Conservation (phyloP, 2,329 filamentous ascomycete species). For the Sarocladium oryzae region DNA sequence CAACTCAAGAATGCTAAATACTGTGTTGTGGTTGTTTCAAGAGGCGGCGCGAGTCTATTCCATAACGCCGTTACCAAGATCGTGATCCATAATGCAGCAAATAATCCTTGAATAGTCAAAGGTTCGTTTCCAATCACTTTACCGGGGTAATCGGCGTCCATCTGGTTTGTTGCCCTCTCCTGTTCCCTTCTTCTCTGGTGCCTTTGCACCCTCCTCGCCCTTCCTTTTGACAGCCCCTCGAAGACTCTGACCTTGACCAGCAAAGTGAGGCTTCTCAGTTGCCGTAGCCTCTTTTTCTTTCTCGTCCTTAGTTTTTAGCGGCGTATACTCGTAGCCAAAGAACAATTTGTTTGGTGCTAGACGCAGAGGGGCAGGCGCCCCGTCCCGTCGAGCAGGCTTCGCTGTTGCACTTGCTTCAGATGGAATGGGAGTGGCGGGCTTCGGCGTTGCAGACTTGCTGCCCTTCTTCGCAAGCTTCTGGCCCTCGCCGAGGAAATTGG, state of each 20-base stretch:
- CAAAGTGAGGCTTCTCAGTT: conserved; percentile 67
- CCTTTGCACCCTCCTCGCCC: conserved; percentile 42
- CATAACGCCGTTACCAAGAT: not conserved
- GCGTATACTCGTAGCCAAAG: conserved; percentile 91
- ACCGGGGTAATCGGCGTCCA: conserved; percentile 24
- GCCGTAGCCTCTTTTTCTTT: conserved; percentile 58
- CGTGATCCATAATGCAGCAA: conserved; percentile 12
- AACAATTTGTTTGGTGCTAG: conserved; percentile 87
- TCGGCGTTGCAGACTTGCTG: conserved; percentile 60
- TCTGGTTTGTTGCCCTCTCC: conserved; percentile 38
- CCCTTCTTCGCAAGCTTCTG: conserved; percentile 81
- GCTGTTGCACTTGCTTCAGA: conserved; percentile 18
- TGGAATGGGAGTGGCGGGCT: conserved; percentile 63
- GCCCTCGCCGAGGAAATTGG: conserved; percentile 74
- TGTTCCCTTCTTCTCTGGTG: conserved; percentile 39
- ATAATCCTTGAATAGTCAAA: too few relatives aligned
- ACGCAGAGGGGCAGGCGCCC: conserved; percentile 80
- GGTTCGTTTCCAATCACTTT: conserved; percentile 14
- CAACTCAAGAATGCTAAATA: not conserved
- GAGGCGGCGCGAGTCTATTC: not conserved
- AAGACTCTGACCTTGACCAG: conserved; percentile 78
- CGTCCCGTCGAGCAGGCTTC: conserved; percentile 43
- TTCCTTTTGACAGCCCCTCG: conserved; percentile 67
- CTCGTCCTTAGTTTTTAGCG: conserved; percentile 71
- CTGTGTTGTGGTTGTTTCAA: not conserved